Conservation (phyloP, 73 alveolate genomes). For the Tetrahymena elliotti region DNA sequence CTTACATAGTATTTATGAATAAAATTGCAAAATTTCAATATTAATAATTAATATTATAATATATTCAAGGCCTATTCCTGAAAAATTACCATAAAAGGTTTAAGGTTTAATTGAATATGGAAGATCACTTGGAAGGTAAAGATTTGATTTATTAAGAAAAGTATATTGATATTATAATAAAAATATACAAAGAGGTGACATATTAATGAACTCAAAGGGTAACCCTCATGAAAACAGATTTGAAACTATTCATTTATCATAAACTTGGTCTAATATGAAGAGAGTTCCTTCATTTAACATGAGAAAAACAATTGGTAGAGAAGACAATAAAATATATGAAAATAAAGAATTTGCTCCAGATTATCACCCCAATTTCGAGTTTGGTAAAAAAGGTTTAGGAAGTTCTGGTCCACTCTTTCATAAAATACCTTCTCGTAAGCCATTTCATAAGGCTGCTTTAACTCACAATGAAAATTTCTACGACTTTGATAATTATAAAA, state of each 20-base stretch:
- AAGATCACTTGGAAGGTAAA: background rate
- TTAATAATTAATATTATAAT: no score
- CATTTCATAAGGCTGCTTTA: conserved; percentile 1
- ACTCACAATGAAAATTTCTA: conserved; percentile 6
- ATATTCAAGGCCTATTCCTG: background rate
- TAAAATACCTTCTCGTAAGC: conserved; percentile 1
- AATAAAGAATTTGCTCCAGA: conserved; percentile 39
- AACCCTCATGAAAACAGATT: conserved; percentile 40
- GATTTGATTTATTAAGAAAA: background rate
- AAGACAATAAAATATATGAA: conserved; percentile 19
- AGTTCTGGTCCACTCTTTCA: conserved; percentile 19
- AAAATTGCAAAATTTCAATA: no score
- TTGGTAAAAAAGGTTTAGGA: conserved; percentile 27
- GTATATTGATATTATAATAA: background rate
- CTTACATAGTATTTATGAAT: background rate
- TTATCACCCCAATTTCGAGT: conserved; percentile 35
- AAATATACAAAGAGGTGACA: background rate
- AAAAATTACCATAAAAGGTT: background rate
- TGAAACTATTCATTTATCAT: conserved; percentile 8
- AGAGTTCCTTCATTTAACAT: conserved; percentile 10
- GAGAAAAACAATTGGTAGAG: conserved; percentile 25
- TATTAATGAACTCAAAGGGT: background rate
- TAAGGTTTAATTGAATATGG: background rate
- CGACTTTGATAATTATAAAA: conserved; percentile 8
- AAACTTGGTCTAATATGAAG: conserved; percentile 12